These are phyloP conservation scores for Pseudopithomyces maydicus DNA, from an alignment of 2,329 filamentous ascomycete species.

Conservation along the genomic window DNA sequence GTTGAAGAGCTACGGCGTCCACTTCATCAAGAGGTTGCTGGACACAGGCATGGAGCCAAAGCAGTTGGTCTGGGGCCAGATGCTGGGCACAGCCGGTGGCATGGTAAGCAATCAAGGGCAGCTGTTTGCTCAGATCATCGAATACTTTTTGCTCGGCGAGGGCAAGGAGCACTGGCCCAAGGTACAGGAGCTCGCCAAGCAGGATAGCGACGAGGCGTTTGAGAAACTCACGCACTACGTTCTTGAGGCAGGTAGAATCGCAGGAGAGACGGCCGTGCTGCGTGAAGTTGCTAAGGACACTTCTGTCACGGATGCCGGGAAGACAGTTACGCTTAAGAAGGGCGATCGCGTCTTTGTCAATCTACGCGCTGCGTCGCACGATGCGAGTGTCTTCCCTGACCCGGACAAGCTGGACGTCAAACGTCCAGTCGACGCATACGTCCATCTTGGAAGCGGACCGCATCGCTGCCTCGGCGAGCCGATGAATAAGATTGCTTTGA, in stretches of 20 bases:
- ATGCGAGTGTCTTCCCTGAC: constrained; percentile 48
- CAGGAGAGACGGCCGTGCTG: constrained; percentile 50
- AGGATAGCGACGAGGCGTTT: constrained; percentile 50
- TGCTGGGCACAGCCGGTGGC: constrained; percentile 62
- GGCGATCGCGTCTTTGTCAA: constrained; percentile 51
- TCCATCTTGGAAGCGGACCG: constrained; percentile 51
- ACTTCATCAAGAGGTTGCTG: constrained; percentile 61
- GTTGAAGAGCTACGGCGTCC: constrained; percentile 59
- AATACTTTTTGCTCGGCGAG: constrained; percentile 59
- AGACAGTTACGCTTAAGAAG: constrained; percentile 36
- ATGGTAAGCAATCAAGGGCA: constrained; percentile 62
- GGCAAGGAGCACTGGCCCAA: constrained; percentile 54
- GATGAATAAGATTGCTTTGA: constrained; percentile 51
- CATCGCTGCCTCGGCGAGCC: constrained; percentile 51
- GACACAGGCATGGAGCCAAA: constrained; percentile 52
- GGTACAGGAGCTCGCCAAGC: constrained; percentile 55
- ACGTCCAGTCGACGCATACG: constrained; percentile 49
- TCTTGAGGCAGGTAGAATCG: constrained; percentile 51
- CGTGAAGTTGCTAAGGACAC: constrained; percentile 42
- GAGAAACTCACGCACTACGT: constrained; percentile 58
- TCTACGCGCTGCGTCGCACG: constrained; percentile 49
- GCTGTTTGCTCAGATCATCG: constrained; percentile 62
- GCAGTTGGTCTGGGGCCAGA: constrained; percentile 61
- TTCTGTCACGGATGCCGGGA: constrained; percentile 38
- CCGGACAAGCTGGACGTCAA: constrained; percentile 47